Percentiles rank a stretch among this genome's conserved stretches.
These are phyloP conservation scores for Huiozyma naganishii DNA, from an alignment of 805 yeast species.

Conservation along the genomic window DNA sequence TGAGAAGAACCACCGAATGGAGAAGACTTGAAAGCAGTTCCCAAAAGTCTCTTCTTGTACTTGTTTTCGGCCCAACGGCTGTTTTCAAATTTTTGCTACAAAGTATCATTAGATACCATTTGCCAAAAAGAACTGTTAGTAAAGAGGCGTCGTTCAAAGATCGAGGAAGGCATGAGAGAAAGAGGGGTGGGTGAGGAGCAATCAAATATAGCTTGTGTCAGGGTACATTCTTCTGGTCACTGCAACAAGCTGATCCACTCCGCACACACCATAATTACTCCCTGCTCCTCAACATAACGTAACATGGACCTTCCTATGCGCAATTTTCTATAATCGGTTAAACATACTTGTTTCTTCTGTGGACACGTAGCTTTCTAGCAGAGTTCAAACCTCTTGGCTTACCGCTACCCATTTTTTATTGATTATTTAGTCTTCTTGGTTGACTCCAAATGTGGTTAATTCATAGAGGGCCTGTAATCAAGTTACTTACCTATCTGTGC, in stretches of 20 bases:
- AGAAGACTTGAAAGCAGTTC: slow-evolving; percentile 99
- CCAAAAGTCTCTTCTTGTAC: slow-evolving; percentile 97
- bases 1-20: slow-evolving; percentile 99
- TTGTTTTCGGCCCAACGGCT: slow-evolving; percentile 98
- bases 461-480: too few species aligned
- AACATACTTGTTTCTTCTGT: slow-evolving; percentile 83
- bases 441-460: not conserved
- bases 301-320: too few species aligned
- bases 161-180: not conserved
- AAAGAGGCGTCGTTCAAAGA: not conserved
- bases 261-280: too few species aligned
- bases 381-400: slow-evolving; percentile 99
- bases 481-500: too few species aligned
- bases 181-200: too few species aligned
- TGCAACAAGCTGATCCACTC: too few species aligned
- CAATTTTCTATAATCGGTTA: too few species aligned
- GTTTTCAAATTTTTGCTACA: not conserved
- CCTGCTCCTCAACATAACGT: too few species aligned
- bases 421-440: not conserved
- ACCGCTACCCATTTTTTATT: slow-evolving; percentile 89
- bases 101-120: not conserved
- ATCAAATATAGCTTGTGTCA: too few species aligned
- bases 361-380: slow-evolving; percentile 99
- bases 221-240: too few species aligned
- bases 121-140: not conserved